Evolutionary conservation across 306 rosid species (phyloP).

Genomic region (Quercus bicolor): DNA sequence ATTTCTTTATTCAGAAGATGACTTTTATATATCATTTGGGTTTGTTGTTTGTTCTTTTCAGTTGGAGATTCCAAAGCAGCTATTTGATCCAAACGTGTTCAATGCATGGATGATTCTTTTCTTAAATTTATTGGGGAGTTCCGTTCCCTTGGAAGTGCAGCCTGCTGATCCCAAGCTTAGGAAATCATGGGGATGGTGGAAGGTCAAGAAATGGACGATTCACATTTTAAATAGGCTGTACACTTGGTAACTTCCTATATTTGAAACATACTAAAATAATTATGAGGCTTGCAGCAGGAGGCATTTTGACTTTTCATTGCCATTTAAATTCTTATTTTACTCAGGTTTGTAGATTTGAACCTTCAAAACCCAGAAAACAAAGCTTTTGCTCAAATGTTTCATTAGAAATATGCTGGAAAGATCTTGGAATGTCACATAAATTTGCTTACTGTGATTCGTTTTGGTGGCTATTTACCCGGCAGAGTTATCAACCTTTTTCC

Average conservation of each 20-base stretch:
- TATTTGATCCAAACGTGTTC: slow-evolving; percentile 74
- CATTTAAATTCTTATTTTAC: too few species aligned
- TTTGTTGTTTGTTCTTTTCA: slow-evolving; percentile 36
- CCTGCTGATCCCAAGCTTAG: slow-evolving; percentile 77
- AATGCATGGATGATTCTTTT: slow-evolving; percentile 92
- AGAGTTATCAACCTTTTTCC: slow-evolving; percentile 85
- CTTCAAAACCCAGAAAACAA: too few species aligned
- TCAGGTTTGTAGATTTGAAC: too few species aligned
- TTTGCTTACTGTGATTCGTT: slow-evolving; percentile 70
- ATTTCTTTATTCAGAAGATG: too few species aligned
- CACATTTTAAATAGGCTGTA: slow-evolving; percentile 87
- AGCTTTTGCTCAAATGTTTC: slow-evolving; percentile 84
- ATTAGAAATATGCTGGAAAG: slow-evolving; percentile 83
- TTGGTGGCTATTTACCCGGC: slow-evolving; percentile 90
- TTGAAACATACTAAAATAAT: too few species aligned
- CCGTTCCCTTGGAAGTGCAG: slow-evolving; percentile 91
- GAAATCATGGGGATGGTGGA: slow-evolving; percentile 99
- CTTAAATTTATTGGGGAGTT: slow-evolving; percentile 78
- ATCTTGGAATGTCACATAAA: slow-evolving; percentile 87
- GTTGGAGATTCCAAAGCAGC: slow-evolving; percentile 96
- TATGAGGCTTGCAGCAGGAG: too few species aligned
- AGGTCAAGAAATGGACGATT: slow-evolving; percentile 98
- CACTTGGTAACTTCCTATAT: slow-evolving; percentile 56
- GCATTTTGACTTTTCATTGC: too few species aligned
- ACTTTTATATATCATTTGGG: not conserved